Evolutionary conservation across 805 yeast genomes (phyloP).

Genomic region (Dipodascus geniculatus): DNA sequence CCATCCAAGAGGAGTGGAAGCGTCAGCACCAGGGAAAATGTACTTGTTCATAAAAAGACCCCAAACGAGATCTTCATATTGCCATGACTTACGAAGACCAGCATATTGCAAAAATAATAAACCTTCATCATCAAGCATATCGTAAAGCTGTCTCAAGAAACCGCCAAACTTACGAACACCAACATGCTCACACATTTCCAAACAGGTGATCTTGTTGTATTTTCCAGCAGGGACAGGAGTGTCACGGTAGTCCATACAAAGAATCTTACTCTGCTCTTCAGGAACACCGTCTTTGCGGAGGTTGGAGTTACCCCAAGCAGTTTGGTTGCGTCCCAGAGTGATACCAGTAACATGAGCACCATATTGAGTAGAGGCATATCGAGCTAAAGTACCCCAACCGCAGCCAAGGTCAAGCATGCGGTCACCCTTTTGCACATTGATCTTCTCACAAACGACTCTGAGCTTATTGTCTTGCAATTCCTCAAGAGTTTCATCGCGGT

Average conservation of each 20-base stretch:
- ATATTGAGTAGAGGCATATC: conserved; percentile 68
- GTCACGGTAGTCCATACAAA: conserved; percentile 84
- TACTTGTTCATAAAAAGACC: conserved; percentile 94
- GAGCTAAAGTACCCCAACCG: conserved; percentile 93
- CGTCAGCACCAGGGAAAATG: conserved; percentile 96
- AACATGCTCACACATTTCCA: conserved; percentile 95
- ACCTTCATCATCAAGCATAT: conserved; percentile 87
- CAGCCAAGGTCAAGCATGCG: conserved; percentile 77
- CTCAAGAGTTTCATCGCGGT: conserved; percentile 55
- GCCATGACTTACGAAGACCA: conserved; percentile 87
- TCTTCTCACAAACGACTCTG: conserved; percentile 78
- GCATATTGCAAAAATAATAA: conserved; percentile 79
- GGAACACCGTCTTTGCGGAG: conserved; percentile 58
- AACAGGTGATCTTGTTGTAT: conserved; percentile 79
- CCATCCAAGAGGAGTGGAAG: conserved; percentile 84
- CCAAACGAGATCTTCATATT: conserved; percentile 88
- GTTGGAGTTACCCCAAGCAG: conserved; percentile 73
- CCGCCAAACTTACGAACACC: conserved; percentile 75
- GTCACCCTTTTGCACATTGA: conserved; percentile 62
- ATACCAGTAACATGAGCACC: conserved; percentile 85
- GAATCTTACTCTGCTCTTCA: conserved; percentile 57
- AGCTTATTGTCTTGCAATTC: conserved; percentile 80
- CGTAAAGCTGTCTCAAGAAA: conserved; percentile 70
- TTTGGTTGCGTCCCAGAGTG: conserved; percentile 83
- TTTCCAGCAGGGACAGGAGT: conserved; percentile 60